These are phyloP conservation scores for Candida caryicola DNA, from an alignment of 805 yeast genomes.

Conservation along the genomic window DNA sequence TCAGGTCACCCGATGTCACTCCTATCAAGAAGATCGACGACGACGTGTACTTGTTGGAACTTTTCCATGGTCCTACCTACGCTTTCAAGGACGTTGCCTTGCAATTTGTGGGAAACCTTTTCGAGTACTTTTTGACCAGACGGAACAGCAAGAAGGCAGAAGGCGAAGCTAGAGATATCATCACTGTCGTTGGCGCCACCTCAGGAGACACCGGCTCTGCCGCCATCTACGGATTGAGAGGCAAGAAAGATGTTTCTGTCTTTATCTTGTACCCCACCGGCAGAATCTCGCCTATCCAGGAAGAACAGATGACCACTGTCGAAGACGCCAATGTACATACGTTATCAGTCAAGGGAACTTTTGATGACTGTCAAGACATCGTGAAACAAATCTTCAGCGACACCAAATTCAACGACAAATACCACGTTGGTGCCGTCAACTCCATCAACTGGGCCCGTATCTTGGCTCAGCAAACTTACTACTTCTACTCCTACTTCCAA, in stretches of 20 bases:
- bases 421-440: conserved; percentile 96
- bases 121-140: conserved; percentile 85
- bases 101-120: conserved; percentile 95
- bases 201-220: conserved; percentile 99
- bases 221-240: conserved; percentile 95
- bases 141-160: conserved; percentile 54
- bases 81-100: conserved; percentile 99
- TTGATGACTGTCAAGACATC: conserved; percentile 97
- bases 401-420: conserved; percentile 76
- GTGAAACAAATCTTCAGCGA: conserved; percentile 94
- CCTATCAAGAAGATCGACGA: conserved; percentile 70
- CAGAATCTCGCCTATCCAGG: conserved; percentile 95
- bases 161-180: conserved; percentile 62
- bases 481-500: conserved; percentile 88
- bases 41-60: conserved; percentile 72
- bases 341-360: conserved; percentile 90
- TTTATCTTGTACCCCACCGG: conserved; percentile 97
- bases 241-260: conserved; percentile 96
- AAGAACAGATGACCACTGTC: conserved; percentile 97
- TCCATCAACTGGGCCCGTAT: conserved; percentile 99
- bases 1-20: conserved; percentile 84
- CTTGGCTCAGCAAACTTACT: conserved; percentile 95
- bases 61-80: conserved; percentile 98
- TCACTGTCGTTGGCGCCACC: conserved; percentile 98
- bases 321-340: conserved; percentile 92